These are phyloP conservation scores for Triangularia verruculosa DNA, from an alignment of 2,329 filamentous ascomycete species.

Conservation along the genomic window DNA sequence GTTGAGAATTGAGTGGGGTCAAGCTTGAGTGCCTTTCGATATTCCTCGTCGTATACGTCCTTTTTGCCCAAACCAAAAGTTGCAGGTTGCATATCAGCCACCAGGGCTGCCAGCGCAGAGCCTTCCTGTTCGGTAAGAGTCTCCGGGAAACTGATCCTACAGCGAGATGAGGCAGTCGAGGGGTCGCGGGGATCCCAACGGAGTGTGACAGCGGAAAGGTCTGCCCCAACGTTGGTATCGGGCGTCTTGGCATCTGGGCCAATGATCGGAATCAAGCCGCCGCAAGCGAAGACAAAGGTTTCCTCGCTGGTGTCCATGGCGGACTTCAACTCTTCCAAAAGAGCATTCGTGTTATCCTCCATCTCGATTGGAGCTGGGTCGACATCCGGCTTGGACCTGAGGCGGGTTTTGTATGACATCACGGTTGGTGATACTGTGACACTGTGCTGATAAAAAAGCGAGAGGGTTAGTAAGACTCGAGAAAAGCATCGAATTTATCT, in stretches of 20 bases:
- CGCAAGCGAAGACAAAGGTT: conserved; percentile 1
- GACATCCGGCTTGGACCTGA: not conserved
- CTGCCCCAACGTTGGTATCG: not conserved
- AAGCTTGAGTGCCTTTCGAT: conserved; percentile 53
- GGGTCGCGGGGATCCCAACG: conserved; percentile 22
- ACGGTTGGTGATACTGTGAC: too few species aligned
- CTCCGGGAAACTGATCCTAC: conserved; percentile 23
- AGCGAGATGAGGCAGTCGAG: not conserved
- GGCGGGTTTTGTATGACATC: too few species aligned
- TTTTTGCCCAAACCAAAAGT: conserved; percentile 46
- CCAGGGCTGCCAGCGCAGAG: conserved; percentile 25
- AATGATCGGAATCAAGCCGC: not conserved
- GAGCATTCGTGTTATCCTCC: not conserved
- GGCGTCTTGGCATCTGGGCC: not conserved
- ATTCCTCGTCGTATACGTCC: conserved; percentile 49
- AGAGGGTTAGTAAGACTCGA: too few species aligned
- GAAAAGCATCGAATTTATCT: too few species aligned
- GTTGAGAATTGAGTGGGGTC: conserved; percentile 45
- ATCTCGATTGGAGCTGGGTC: too few species aligned
- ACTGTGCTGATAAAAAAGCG: too few species aligned
- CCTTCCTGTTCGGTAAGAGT: not conserved
- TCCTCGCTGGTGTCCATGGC: not conserved
- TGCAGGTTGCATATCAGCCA: conserved; percentile 41
- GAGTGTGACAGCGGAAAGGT: conserved; percentile 14
- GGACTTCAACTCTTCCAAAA: not conserved